Base-by-base conservation (phyloP, 805 yeast genomes). In the Kluyveromyces aestuarii region DNA sequence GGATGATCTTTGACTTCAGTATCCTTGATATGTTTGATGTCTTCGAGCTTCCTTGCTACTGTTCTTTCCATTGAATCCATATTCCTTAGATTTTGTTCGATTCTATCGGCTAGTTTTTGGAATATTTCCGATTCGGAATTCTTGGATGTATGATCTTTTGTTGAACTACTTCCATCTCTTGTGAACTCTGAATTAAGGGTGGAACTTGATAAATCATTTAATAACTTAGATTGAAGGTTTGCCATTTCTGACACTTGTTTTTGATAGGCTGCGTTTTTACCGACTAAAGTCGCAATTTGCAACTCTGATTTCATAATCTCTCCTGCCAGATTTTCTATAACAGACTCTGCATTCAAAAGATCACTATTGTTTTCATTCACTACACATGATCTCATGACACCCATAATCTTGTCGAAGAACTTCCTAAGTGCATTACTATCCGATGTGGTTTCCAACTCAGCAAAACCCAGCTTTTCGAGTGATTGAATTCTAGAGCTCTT, bases 251-350 rank as follows among this genome's bases (percentile, higher is more conserved):
- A 14, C 50, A 51, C 27, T 52, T 52, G 35, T 41, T 47, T 11
- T 21, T 39, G 36, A 48, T 37, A 17, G 45, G 45, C 35, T 37
- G 21, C 41, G 55, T 48, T 38, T 5, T 46, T 51, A 17, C 61
- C 60, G 27, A 47, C 42, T 18, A 58, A 35, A 11, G 56, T 44
- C 1, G 63, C 52, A 8, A 59, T 19, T 42, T 53, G 51, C 18
- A 56, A 38, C 40, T 60, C 61, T 42, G 58, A 54, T 25, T 51
- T 44, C 49, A 59, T 51, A n/a, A 58, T 42, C 38, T 58, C 60
- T 27, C 47, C 44, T 2, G 59, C 44, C 48, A 60, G 47, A 13
- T 45, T 45, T 30, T 19, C 44, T 8, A 43, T 35, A 43, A 33
- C 17, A 40, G 25, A 13, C 40, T 40, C 33, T 44, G 35, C 18